Conservation (phyloP, 768 basidiomycete genomes). For the Clitopilus passeckerianus region DNA sequence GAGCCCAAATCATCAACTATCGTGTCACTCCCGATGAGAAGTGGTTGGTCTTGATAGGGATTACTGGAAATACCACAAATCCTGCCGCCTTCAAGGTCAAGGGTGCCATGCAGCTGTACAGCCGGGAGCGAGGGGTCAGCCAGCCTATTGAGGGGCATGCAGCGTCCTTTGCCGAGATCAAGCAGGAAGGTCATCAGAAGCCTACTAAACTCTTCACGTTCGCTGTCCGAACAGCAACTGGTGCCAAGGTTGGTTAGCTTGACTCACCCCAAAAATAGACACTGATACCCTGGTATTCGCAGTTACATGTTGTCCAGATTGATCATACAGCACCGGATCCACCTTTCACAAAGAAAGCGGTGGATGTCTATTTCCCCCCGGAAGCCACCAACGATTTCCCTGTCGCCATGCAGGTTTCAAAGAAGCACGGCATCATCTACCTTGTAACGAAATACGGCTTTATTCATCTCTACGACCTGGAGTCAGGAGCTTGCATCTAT, state of each 20-base stretch:
- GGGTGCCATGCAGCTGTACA: constrained; percentile 97
- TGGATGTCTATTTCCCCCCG: constrained; percentile 98
- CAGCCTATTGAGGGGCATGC: constrained; percentile 99
- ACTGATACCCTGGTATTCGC: background rate
- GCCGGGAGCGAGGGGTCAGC: constrained; percentile 85
- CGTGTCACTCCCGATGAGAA: constrained; percentile 89
- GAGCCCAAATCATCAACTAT: constrained; percentile 98
- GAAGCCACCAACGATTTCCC: constrained; percentile 99
- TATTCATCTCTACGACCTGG: constrained; percentile 98
- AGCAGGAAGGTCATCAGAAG: constrained; percentile 82
- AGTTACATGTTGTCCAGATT: constrained; percentile 99
- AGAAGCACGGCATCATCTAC: constrained; percentile 95
- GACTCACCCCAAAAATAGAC: background rate
- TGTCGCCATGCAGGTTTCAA: constrained; percentile 98
- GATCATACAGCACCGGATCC: constrained; percentile 92
- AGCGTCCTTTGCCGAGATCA: constrained; percentile 90
- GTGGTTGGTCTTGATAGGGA: constrained; percentile 96
- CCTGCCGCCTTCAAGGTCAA: constrained; percentile 98
- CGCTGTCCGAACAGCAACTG: constrained; percentile 92
- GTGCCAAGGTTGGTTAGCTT: constrained; percentile 76
- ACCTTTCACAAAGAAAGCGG: constrained; percentile 93
- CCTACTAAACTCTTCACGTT: constrained; percentile 93
- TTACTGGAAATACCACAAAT: constrained; percentile 87
- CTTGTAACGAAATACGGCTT: constrained; percentile 99
- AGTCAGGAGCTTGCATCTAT: constrained; percentile 95